Percentiles rank a stretch among this genome's conserved stretches.
Evolutionary conservation across 345 rosid species (phyloP).

Genomic region (Populus tremula): DNA sequence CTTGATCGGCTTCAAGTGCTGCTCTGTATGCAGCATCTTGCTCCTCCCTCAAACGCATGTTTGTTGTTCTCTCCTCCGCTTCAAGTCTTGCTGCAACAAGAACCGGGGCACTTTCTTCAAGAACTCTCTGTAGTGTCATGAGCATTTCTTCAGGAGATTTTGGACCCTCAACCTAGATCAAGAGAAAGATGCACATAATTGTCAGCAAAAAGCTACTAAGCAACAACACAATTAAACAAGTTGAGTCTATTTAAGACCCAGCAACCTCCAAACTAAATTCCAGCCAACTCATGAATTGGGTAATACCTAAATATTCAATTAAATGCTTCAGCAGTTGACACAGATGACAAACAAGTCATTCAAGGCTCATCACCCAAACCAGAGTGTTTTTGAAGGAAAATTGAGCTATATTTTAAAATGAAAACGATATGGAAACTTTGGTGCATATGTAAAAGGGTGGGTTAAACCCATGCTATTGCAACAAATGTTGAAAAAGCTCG

Average conservation of each 20-base stretch:
- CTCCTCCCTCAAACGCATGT: slow-evolving; percentile 82
- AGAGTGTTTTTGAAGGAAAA: neutral
- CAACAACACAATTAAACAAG: neutral
- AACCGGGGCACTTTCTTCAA: slow-evolving; percentile 91
- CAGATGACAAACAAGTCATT: neutral
- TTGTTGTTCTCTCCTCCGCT: slow-evolving; percentile 89
- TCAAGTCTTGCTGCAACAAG: slow-evolving; percentile 84
- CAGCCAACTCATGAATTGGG: neutral
- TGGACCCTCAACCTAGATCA: slow-evolving; percentile 81
- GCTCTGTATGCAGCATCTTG: slow-evolving; percentile 97
- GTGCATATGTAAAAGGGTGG: neutral
- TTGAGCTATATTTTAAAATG: neutral
- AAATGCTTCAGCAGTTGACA: neutral
- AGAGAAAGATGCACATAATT: slow-evolving; percentile 6
- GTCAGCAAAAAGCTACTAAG: neutral
- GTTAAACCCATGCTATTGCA: neutral
- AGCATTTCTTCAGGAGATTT: slow-evolving; percentile 83
- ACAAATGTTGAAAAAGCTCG: too few species aligned
- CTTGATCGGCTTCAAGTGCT: slow-evolving; percentile 99
- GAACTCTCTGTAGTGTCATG: slow-evolving; percentile 65
- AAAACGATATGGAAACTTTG: neutral
- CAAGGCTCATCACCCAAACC: neutral
- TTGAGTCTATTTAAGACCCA: neutral
- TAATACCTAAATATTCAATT: neutral
- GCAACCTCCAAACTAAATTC: neutral